Base-by-base conservation (phyloP, 2,329 filamentous ascomycete species). In the Akanthomyces uredinophilus region DNA sequence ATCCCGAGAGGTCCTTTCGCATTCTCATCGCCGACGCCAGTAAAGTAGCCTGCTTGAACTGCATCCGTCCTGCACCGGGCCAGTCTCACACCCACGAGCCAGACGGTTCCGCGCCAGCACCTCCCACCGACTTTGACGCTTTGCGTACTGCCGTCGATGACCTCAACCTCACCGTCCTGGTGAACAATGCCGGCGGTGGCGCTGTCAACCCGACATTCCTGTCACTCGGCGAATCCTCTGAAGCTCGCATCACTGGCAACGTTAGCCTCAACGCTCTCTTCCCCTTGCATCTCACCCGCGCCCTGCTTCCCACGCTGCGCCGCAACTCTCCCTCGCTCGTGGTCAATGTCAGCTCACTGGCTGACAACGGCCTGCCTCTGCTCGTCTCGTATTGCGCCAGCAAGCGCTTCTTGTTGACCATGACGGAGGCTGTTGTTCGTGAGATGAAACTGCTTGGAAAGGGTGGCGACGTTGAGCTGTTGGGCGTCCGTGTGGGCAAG, bases 241-340 rank as follows among this genome's bases (percentile, higher is more conserved):
- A 71, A 18, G 66, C 71, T 0, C 71, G 79, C 37, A 70, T 82
- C 62, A 72, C 61, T 65, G 60, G 64, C n/a, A 74, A 77, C 27
- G 70, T 83, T 60, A 76, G 76, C 60, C 69, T 80, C 61, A 85
- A 85, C 66, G 73, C 75, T 4, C 70, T 77, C 4, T 86, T 85
- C 65, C 78, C 79, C 0, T 71, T 77, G 2, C 78, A 81, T 20
- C 68, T 86, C 4, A 83, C 79, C 0, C 69, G 73, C 0, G 71
- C 73, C 0, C 70, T 67, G 11, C 65, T 85, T 0, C 81, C 81
- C 0, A 62, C 74, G 0, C 71, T 86, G 29, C 65, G 69, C 3
- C 69, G 69, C 24, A 76, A 73, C 59, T 65, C 68, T 0, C 80
- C 81, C 0, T 70, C 75, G 1, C 70, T 86, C 6, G 71, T 86